Percentiles rank a stretch among this genome's conserved stretches.
phyloP scores from a whole-genome alignment of 441 rosid genomes.

The Eugenia klotzschiana region DNA sequence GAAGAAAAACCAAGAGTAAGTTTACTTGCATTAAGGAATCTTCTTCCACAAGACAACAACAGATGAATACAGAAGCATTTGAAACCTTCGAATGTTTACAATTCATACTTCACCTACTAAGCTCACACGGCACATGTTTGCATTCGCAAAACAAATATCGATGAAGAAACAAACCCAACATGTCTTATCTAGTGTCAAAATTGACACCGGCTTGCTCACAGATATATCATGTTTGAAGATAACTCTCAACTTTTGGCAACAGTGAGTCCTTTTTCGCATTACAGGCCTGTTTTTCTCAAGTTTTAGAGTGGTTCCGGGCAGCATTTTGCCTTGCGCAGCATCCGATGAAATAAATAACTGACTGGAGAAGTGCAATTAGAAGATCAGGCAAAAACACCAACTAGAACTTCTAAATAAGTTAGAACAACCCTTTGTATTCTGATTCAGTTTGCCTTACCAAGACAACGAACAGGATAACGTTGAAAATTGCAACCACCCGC shows the following conservation, averaged over 20 bases:
- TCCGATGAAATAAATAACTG: slow-evolving; percentile 64
- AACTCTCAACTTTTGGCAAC: background rate
- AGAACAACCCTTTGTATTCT: background rate
- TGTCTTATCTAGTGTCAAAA: background rate
- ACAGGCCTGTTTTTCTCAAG: slow-evolving; percentile 12
- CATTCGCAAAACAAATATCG: background rate
- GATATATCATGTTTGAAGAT: background rate
- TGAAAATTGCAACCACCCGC: slow-evolving; percentile 77
- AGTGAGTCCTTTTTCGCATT: background rate
- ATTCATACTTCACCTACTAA: background rate
- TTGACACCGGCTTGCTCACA: background rate
- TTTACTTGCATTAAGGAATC: background rate
- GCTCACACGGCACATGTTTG: background rate
- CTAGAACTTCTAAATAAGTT: background rate
- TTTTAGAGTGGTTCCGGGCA: slow-evolving; percentile 24
- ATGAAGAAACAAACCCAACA: background rate
- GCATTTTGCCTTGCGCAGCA: slow-evolving; percentile 89
- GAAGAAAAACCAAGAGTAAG: background rate
- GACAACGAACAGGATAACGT: slow-evolving; percentile 47
- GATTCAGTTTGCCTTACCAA: slow-evolving; percentile 41
- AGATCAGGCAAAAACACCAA: background rate
- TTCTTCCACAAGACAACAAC: background rate
- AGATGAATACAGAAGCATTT: background rate
- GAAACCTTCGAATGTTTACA: background rate
- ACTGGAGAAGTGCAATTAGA: slow-evolving; percentile 22